phyloP scores from a whole-genome alignment of 768 basidiomycete species.

The Daedalea quercina region DNA sequence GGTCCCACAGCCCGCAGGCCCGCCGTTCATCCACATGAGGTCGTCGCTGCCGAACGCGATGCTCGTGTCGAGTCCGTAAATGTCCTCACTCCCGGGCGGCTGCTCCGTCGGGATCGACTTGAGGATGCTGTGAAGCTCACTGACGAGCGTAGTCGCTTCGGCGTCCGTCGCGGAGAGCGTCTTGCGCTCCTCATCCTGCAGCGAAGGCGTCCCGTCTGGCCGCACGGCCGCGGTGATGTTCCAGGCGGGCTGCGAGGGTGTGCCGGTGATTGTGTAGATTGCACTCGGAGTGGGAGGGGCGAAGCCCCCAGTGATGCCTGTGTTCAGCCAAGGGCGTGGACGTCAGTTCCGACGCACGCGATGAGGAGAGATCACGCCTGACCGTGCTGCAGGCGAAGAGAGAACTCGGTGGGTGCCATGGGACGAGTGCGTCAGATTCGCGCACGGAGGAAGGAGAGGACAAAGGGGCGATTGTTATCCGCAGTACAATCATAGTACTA shows the following conservation, averaged over 20 bases:
- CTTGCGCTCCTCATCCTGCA: constrained; percentile 38
- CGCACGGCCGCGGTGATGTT: constrained; percentile 43
- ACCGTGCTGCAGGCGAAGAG: constrained; percentile 59
- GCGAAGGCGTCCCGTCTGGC: constrained; percentile 36
- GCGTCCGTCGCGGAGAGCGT: constrained; percentile 27
- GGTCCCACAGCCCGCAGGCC: constrained; percentile 52
- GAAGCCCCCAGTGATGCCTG: constrained; percentile 76
- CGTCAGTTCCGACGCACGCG: background rate
- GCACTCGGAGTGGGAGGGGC: constrained; percentile 58
- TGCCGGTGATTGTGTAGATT: constrained; percentile 44
- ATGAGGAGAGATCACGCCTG: constrained; percentile 1
- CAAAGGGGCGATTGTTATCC: too few relatives aligned
- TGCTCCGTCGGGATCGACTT: constrained; percentile 48
- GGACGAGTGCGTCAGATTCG: too few relatives aligned
- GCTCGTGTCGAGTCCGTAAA: constrained; percentile 64
- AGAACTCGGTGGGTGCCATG: constrained; percentile 34
- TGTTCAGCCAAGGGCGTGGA: background rate
- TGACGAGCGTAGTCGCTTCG: constrained; percentile 35
- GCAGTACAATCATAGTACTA: too few relatives aligned
- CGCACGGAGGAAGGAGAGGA: too few relatives aligned
- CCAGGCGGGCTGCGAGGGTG: constrained; percentile 30
- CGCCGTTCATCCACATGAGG: constrained; percentile 56
- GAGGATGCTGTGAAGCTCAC: constrained; percentile 55
- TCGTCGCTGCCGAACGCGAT: constrained; percentile 54
- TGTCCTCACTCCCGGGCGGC: constrained; percentile 59